Evolutionary conservation across 805 yeast species (phyloP).

Genomic region (Wickerhamomyces silvicola): DNA sequence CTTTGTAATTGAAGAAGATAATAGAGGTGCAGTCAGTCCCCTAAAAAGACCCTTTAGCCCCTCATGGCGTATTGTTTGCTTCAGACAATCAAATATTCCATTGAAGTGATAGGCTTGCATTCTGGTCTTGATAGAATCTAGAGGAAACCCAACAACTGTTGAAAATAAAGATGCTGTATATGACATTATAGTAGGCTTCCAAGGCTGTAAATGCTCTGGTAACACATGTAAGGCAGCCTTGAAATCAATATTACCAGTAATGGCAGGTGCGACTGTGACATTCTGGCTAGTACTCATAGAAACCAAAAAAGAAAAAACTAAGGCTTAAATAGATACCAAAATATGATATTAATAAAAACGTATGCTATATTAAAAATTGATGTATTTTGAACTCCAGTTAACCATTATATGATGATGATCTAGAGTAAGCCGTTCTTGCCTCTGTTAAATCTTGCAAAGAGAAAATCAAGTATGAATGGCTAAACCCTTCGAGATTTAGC

Average conservation of each 20-base stretch:
- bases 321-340: too few relatives aligned
- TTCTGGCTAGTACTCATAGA: constrained; percentile 9
- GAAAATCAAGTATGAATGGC: too few relatives aligned
- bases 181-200: constrained; percentile 53
- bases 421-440: too few relatives aligned
- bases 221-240: constrained; percentile 40
- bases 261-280: constrained; percentile 38
- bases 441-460: too few relatives aligned
- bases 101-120: constrained; percentile 72
- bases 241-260: constrained; percentile 47
- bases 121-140: constrained; percentile 82
- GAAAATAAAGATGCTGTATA: constrained; percentile 57
- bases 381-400: too few relatives aligned
- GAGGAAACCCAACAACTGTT: constrained; percentile 72
- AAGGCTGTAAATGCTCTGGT: constrained; percentile 44
- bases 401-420: too few relatives aligned
- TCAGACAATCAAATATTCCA: constrained; percentile 51
- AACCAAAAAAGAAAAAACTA: background rate
- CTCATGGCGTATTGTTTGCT: constrained; percentile 48
- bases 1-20: constrained; percentile 58
- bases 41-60: constrained; percentile 69
- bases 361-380: too few relatives aligned
- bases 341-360: too few relatives aligned
- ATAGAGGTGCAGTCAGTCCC: constrained; percentile 69
- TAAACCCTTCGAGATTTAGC: too few relatives aligned